Conservation (phyloP, 2,329 filamentous ascomycete species). For the Calonectria hongkongensis region DNA sequence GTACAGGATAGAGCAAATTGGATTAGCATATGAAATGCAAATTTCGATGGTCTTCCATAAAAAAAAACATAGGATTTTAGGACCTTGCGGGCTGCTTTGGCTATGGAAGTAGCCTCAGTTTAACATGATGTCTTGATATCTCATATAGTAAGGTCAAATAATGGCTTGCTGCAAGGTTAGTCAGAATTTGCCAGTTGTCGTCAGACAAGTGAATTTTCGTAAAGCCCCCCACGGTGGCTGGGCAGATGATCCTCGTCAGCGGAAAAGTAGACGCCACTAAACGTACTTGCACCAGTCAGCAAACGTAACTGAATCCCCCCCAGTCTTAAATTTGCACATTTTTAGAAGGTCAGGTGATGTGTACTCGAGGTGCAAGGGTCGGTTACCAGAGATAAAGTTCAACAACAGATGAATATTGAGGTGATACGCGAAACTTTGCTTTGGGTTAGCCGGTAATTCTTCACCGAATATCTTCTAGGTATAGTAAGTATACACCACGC, state of each 20-base stretch:
- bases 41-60: too few species aligned
- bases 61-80: too few species aligned
- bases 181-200: background rate
- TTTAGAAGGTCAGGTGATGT: background rate
- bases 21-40: too few species aligned
- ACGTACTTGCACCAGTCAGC: background rate
- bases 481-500: background rate
- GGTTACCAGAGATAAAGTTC: background rate
- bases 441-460: background rate
- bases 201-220: background rate
- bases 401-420: too few species aligned
- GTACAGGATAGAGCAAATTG: too few species aligned
- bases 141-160: background rate
- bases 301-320: background rate
- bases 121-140: background rate
- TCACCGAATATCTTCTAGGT: too few species aligned
- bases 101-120: background rate
- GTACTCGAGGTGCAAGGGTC: background rate
- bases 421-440: constrained; percentile 6
- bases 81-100: too few species aligned
- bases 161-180: background rate
- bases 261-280: background rate
- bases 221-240: constrained; percentile 1
- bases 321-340: background rate
- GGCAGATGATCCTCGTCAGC: background rate